Percentiles rank a stretch among this genome's conserved stretches.
Conservation (phyloP, 2,329 filamentous ascomycete genomes). For the Aschersonia sp. region DNA sequence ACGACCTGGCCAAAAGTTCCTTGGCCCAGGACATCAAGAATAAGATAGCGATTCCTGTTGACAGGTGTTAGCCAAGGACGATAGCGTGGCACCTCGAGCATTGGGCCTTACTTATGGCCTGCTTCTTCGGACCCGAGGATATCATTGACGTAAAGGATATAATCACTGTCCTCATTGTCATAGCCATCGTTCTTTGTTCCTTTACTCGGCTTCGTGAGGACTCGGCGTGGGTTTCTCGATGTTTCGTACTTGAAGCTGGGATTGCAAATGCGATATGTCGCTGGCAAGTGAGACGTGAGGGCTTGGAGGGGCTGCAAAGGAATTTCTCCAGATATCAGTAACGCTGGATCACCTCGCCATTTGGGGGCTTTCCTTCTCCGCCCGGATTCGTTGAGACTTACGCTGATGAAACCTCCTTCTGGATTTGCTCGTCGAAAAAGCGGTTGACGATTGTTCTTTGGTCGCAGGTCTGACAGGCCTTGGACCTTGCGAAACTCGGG, state of each 20-base stretch:
- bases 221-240: slow-evolving; percentile 84
- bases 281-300: slow-evolving; percentile 79
- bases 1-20: slow-evolving; percentile 98
- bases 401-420: slow-evolving; percentile 95
- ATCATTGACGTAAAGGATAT: slow-evolving; percentile 98
- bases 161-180: slow-evolving; percentile 98
- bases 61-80: slow-evolving; percentile 1
- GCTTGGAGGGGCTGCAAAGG: slow-evolving; percentile 73
- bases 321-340: too few relatives aligned
- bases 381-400: slow-evolving; percentile 28
- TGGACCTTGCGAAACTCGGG: slow-evolving; percentile 78
- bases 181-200: slow-evolving; percentile 97
- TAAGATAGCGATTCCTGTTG: slow-evolving; percentile 78
- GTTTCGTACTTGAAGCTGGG: slow-evolving; percentile 98
- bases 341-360: too few relatives aligned
- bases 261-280: slow-evolving; percentile 97
- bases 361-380: too few relatives aligned
- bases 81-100: background rate
- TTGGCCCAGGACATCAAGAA: slow-evolving; percentile 90
- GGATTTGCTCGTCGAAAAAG: slow-evolving; percentile 87
- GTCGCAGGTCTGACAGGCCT: slow-evolving; percentile 58
- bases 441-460: slow-evolving; percentile 75
- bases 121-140: slow-evolving; percentile 96
- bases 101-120: slow-evolving; percentile 69
- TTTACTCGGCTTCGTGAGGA: slow-evolving; percentile 96